Base-by-base conservation (phyloP, 306 rosid species). In the Psophocarpus tetragonolobus region DNA sequence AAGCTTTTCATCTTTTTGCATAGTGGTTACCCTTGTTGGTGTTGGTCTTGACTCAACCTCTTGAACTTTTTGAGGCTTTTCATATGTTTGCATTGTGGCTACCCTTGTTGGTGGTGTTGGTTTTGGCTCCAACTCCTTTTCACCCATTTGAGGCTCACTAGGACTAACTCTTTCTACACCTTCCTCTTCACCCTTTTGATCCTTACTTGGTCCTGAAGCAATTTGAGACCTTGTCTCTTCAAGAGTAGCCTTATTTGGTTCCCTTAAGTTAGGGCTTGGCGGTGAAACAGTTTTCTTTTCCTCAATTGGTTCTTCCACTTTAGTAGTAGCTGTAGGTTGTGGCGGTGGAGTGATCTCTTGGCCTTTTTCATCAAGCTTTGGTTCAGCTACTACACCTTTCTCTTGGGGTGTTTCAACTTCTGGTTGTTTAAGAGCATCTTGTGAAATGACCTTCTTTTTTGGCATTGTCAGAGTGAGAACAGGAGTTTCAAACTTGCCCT, bases 401-500 rank as follows among this genome's bases (percentile, higher is more conserved):
- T 69, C 84, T 71, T 57, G 83, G 29, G 73, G 4, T 72, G 82
- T 47, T 81, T 23, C 76, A 6, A 75, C 62, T 74, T 63, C 65
- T 75, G 45, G 79, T 54, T 51, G 79, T 54, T 58, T 35, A 47
- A 86, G 82, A 24, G 60, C 18, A 15, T 20, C 41, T 27, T 20
- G 32, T 61, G 80, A 8, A 21, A 32, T 20, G 18, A 3, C 2
- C 58, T 84, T 84, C 75, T 84, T 91, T 73, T 84, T 91, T 73
- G 85, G 91, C 64, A 91, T 61, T 70, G 82, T 89, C 2, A 91
- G 32, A 17, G 84, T 77, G 15, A 91, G 92, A 21, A 67, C 57
- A 63, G 81, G 87, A 7, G 45, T 12, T 4, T 47, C 60, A 76
- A 86, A 85, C 26, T 77, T 84, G 14, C 74, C 88, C 27, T 77